phyloP scores from a whole-genome alignment of 805 yeast genomes.

The Candida boleticola region DNA sequence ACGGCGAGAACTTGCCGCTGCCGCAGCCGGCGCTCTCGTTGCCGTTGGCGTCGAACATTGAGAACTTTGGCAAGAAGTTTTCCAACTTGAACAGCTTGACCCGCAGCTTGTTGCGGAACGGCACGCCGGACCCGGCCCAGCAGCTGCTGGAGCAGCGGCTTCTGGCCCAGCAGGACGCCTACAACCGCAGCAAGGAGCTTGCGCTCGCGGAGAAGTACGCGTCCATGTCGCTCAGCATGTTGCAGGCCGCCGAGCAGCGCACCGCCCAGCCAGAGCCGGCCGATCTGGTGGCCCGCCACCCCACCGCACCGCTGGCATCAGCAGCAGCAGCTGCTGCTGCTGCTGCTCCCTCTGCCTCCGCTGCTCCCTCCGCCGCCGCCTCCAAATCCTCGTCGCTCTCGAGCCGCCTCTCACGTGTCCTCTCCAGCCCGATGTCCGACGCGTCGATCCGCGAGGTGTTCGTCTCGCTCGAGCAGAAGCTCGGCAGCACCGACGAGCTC shows the following conservation, averaged over 20 bases:
- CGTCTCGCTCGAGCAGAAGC: constrained; percentile 25
- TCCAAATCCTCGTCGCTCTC: constrained; percentile 25
- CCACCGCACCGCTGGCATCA: background rate
- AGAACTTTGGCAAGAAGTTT: constrained; percentile 29
- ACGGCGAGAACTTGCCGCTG: constrained; percentile 29
- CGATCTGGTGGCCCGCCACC: background rate
- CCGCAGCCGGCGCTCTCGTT: constrained; percentile 46
- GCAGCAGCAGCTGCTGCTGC: background rate
- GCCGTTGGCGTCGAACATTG: constrained; percentile 38
- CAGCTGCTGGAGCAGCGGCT: background rate
- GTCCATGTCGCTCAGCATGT: constrained; percentile 39
- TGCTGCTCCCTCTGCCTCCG: constrained; percentile 1
- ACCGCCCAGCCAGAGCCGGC: background rate
- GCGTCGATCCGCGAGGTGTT: constrained; percentile 32
- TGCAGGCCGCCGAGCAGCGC: constrained; percentile 7
- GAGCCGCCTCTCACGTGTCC: constrained; percentile 47
- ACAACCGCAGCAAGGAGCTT: constrained; percentile 9
- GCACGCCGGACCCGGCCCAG: background rate
- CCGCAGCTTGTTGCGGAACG: constrained; percentile 21
- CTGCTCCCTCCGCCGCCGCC: constrained; percentile 1
- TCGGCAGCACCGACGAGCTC: constrained; percentile 24
- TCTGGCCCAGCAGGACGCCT: constrained; percentile 2
- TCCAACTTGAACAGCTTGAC: constrained; percentile 32
- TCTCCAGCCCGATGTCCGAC: constrained; percentile 45
- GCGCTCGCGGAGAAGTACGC: constrained; percentile 49